Conservation (phyloP, 202 grass and related monocot species). For the Digitaria exilis region DNA sequence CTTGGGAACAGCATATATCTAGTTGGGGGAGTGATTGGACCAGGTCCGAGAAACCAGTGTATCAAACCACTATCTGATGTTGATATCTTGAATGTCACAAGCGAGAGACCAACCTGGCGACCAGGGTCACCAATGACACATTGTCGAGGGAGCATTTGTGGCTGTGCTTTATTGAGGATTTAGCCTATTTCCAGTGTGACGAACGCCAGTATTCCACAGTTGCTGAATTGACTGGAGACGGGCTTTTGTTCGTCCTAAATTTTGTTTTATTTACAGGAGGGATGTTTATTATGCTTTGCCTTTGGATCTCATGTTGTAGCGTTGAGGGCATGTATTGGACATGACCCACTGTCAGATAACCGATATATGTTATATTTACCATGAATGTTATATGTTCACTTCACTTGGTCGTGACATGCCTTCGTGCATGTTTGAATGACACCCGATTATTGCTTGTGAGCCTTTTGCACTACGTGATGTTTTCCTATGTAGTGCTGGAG, state of each 20-base stretch:
- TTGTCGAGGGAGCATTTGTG: conserved; percentile 80
- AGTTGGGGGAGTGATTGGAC: conserved; percentile 90
- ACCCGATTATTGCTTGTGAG: neutral
- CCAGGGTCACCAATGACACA: conserved; percentile 78
- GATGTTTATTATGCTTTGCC: conserved; percentile 34
- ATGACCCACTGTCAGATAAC: conserved; percentile 26
- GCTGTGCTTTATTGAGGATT: conserved; percentile 87
- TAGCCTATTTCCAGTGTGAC: conserved; percentile 29
- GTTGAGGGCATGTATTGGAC: conserved; percentile 14
- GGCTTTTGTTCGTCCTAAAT: conserved; percentile 33
- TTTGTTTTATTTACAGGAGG: conserved; percentile 38
- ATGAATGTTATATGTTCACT: conserved; percentile 24
- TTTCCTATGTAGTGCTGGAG: neutral
- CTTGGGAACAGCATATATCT: conserved; percentile 78
- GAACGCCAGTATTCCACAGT: neutral
- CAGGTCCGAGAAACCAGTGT: conserved; percentile 91
- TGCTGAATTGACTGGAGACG: conserved; percentile 25
- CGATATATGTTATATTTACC: conserved; percentile 28
- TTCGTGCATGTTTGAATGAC: neutral
- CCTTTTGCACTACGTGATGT: neutral
- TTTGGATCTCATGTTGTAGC: conserved; percentile 22
- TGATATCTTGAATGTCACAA: conserved; percentile 82
- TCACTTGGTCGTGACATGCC: neutral
- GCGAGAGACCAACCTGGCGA: conserved; percentile 83
- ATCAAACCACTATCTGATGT: conserved; percentile 88